These are phyloP conservation scores for Phialophora tarda DNA, from an alignment of 2,329 filamentous ascomycete species.

Conservation along the genomic window DNA sequence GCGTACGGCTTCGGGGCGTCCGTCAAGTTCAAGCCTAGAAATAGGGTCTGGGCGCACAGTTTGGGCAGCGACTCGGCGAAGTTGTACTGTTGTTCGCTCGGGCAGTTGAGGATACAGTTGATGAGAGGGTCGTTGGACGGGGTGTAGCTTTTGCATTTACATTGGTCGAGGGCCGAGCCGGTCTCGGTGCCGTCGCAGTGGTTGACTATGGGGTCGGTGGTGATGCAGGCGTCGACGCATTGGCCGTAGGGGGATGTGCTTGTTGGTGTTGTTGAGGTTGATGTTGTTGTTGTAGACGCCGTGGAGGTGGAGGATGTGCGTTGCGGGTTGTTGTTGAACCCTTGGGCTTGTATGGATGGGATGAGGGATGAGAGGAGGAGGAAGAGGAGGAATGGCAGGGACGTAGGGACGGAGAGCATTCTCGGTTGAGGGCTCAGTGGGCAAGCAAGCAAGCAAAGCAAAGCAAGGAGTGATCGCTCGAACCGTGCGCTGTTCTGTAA, in stretches of 20 bases:
- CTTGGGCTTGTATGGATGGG: neutral
- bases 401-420: neutral
- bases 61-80: conserved; percentile 24
- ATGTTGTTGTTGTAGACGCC: neutral
- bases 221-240: conserved; percentile 20
- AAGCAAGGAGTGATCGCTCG: neutral
- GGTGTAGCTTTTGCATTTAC: conserved; percentile 24
- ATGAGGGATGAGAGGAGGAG: conserved; percentile 14
- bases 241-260: conserved; percentile 1
- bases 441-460: neutral
- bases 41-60: conserved; percentile 23
- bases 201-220: conserved; percentile 17
- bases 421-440: neutral
- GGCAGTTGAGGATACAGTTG: conserved; percentile 26
- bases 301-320: neutral
- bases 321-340: conserved; percentile 8
- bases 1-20: conserved; percentile 5
- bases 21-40: conserved; percentile 26
- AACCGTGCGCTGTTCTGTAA: neutral
- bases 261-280: neutral
- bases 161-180: conserved; percentile 28
- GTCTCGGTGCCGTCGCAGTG: conserved; percentile 31
- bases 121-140: conserved; percentile 22
- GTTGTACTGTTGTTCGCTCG: conserved; percentile 18
- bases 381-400: conserved; percentile 9